phyloP scores from a whole-genome alignment of 371 early-diverging fungal genomes.

The Lichtheimia hyalospora region DNA sequence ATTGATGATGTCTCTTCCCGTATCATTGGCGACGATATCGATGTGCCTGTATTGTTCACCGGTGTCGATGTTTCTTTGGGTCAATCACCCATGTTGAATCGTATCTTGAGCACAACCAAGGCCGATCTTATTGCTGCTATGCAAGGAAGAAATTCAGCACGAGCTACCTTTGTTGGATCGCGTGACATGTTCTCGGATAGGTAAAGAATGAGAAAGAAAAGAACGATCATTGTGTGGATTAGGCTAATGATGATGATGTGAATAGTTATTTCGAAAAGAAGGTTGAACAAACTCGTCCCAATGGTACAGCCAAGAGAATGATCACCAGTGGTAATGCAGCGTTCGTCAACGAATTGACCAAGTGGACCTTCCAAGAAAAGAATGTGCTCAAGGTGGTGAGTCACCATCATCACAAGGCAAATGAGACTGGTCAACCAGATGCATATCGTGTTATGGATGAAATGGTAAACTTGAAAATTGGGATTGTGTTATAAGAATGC shows the following conservation, averaged over 20 bases:
- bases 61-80: conserved; percentile 77
- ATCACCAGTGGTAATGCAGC: conserved; percentile 64
- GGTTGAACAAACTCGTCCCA: conserved; percentile 17
- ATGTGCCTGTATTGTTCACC: conserved; percentile 65
- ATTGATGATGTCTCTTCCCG: background rate
- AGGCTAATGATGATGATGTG: background rate
- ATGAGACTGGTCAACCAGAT: conserved; percentile 63
- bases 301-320: conserved; percentile 19
- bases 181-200: conserved; percentile 77
- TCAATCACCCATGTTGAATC: conserved; percentile 56
- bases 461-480: conserved; percentile 58
- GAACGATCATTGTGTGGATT: background rate
- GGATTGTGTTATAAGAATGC: background rate
- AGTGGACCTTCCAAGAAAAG: conserved; percentile 94
- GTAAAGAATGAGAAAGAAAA: conserved; percentile 30
- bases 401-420: conserved; percentile 70
- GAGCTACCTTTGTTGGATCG: conserved; percentile 85
- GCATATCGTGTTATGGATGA: conserved; percentile 90
- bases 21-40: conserved; percentile 15
- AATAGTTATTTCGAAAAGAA: conserved; percentile 22
- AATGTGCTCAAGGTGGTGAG: conserved; percentile 73
- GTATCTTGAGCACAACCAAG: conserved; percentile 57
- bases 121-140: conserved; percentile 74
- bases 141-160: conserved; percentile 89
- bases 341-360: conserved; percentile 70